phyloP scores from a whole-genome alignment of 2,329 filamentous ascomycete genomes.

The Penicillium janthinellum region DNA sequence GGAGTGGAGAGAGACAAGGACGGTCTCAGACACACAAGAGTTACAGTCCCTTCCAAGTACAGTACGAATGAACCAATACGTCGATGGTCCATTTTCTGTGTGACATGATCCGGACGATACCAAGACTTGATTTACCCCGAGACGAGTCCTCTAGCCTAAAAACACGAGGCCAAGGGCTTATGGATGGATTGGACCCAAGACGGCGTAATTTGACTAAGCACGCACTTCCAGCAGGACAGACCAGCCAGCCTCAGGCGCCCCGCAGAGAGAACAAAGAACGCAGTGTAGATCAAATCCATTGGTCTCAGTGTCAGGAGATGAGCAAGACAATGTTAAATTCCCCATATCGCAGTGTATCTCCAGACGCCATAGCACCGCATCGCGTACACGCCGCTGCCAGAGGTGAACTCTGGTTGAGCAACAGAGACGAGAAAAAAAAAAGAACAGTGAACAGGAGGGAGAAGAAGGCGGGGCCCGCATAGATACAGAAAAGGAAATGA shows the following conservation, averaged over 20 bases:
- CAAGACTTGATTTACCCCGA: not conserved
- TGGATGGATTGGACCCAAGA: not conserved
- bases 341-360: constrained; percentile 1
- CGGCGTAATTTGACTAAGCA: not conserved
- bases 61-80: too few species aligned
- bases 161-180: not conserved
- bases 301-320: constrained; percentile 1
- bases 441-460: not conserved
- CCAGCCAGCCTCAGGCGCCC: not conserved
- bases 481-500: constrained; percentile 12
- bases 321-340: not conserved
- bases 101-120: not conserved
- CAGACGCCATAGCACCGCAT: constrained; percentile 10
- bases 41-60: too few species aligned
- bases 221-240: not conserved
- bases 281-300: constrained; percentile 5
- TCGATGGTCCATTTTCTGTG: not conserved
- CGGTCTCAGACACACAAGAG: too few species aligned
- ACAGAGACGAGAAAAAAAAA: not conserved
- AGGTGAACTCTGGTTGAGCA: not conserved
- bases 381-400: constrained; percentile 2
- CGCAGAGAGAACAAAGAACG: not conserved
- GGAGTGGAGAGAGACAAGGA: too few species aligned
- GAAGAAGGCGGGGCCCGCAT: constrained; percentile 3
- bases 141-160: not conserved